Percentiles rank a stretch among this genome's conserved stretches.
Conservation (phyloP, 2,329 filamentous ascomycete genomes). For the Eurotiales sp. region DNA sequence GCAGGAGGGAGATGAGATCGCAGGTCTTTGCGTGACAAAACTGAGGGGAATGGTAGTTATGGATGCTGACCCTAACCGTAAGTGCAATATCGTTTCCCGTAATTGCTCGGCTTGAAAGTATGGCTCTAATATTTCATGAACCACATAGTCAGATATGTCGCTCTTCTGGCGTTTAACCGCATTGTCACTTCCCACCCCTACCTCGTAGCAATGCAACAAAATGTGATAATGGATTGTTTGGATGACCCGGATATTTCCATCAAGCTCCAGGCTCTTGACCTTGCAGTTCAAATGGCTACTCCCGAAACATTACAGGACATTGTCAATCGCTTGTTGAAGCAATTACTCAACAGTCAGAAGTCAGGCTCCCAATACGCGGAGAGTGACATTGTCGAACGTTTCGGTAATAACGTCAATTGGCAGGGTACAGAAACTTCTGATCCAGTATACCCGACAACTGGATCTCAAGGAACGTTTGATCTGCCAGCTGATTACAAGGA, state of each 20-base stretch:
- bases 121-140: not conserved
- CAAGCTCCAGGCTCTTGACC: constrained; percentile 82
- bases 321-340: constrained; percentile 80
- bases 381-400: constrained; percentile 39
- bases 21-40: constrained; percentile 86
- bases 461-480: constrained; percentile 43
- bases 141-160: constrained; percentile 85
- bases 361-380: constrained; percentile 24
- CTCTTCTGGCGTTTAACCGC: constrained; percentile 89
- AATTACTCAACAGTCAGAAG: constrained; percentile 59
- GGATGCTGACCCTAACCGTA: constrained; percentile 88
- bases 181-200: constrained; percentile 85
- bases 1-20: constrained; percentile 84
- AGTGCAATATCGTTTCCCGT: constrained; percentile 47
- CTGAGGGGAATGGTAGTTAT: constrained; percentile 90
- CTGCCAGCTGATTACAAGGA: constrained; percentile 82
- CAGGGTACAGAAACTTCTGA: constrained; percentile 52
- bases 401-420: not conserved
- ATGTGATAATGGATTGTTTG: constrained; percentile 94
- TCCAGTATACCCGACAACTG: constrained; percentile 42
- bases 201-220: constrained; percentile 86
- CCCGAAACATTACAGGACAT: constrained; percentile 78
- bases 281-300: constrained; percentile 92
- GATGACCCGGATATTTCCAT: constrained; percentile 96
- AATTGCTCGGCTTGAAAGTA: not conserved